Evolutionary conservation across 2,329 filamentous ascomycete species (phyloP), one percentile per base, ranked within the genome.

Genomic region (Pyrenophora tritici-repentis): DNA sequence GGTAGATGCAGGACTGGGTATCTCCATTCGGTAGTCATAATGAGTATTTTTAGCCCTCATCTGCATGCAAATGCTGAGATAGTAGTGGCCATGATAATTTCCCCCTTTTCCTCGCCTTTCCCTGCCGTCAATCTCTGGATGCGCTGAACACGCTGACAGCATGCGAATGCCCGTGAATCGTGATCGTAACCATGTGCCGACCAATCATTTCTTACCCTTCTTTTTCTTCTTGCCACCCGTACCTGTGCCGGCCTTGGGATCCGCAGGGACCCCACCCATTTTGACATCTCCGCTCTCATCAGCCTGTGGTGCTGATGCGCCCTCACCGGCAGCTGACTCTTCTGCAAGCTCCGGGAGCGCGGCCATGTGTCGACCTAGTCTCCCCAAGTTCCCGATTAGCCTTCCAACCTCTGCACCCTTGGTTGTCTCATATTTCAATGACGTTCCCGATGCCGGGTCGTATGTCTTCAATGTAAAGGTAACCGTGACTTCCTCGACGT

Each of bases 371-470:
- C 86, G 81, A n/a, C 87, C 90, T 61, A 97, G 75, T 50, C 84
- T 82, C 0, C 91, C 91, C 56, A 99, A 74, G 36, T 87, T 84
- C 43, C 85, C 84, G 50, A 99, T 84, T 65, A 99, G 76, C 22
- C 94, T 81, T 18, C 88, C 87, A 8, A 99, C 91, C 76, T 97
- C 93, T 16, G 90, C 90, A 16, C 89, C 90, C 76, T 96, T 96
- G 70, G 87, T 88, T 31, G 94, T 99, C 71, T 85, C 83, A 80
- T 97, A 97, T 77, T 97, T 96, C 57, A 99, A 82, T 55, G 87
- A 87, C 50, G 87, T 86, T 67, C 94, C 94, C 47, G 86, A 88
- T 35, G 78, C 79, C 0, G 94, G 89, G 73, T 97, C 90, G 77
- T 86, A 97, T 4, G 94, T 94, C 78, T 96, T 97, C 55, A 99